phyloP scores from a whole-genome alignment of 2,329 filamentous ascomycete genomes.

The Penicillium griseofulvum region DNA sequence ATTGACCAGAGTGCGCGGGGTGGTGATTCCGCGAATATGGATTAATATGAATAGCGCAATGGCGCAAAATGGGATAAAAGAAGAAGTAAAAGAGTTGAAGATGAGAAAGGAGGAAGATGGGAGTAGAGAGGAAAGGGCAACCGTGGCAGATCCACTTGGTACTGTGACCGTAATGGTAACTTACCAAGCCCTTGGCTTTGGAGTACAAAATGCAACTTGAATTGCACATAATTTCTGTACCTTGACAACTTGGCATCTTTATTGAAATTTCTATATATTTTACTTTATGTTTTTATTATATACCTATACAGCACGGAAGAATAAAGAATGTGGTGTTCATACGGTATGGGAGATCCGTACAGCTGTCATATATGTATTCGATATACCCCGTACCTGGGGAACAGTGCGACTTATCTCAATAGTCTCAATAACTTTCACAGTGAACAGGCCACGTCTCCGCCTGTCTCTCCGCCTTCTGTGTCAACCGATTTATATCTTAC shows the following conservation, averaged over 20 bases:
- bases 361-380: not conserved
- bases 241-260: not conserved
- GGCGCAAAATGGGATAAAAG: constrained; percentile 8
- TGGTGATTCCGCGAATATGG: not conserved
- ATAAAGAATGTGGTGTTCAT: too few relatives aligned
- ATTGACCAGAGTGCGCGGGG: constrained; percentile 1
- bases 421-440: not conserved
- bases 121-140: constrained; percentile 17
- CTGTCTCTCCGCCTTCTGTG: constrained; percentile 3
- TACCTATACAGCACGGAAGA: too few relatives aligned
- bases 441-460: constrained; percentile 29
- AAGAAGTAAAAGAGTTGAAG: constrained; percentile 10
- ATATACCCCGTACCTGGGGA: not conserved
- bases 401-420: not conserved
- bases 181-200: constrained; percentile 3
- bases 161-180: constrained; percentile 15
- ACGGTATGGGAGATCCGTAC: not conserved
- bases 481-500: constrained; percentile 10
- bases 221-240: not conserved
- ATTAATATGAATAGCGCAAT: constrained; percentile 7
- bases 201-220: not conserved
- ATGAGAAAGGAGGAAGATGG: constrained; percentile 16
- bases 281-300: not conserved
- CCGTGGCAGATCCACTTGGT: constrained; percentile 21
- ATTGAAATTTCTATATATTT: not conserved